A percentile compares a stretch with the other conserved stretches of the same genome.
Evolutionary conservation across 2,329 filamentous ascomycete genomes (phyloP).

Genomic region (Lasiodiplodia gonubiensis): DNA sequence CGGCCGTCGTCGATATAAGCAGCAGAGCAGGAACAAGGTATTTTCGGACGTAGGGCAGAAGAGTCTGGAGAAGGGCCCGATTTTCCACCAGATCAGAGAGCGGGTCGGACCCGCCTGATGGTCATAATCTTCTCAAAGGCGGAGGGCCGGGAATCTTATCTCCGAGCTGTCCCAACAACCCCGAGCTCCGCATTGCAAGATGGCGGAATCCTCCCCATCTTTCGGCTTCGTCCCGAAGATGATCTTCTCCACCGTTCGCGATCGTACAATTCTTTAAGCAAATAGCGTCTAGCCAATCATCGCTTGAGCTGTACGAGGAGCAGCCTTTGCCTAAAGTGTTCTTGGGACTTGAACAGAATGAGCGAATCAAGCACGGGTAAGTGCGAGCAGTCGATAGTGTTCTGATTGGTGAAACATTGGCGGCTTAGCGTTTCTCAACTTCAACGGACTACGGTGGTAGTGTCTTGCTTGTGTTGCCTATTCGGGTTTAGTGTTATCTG

Average conservation of each 20-base stretch:
- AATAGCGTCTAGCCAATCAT: not conserved
- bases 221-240: not conserved
- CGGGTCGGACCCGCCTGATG: too few species aligned
- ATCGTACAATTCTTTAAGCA: too few species aligned
- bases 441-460: too few species aligned
- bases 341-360: not conserved
- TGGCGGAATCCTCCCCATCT: not conserved
- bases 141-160: not conserved
- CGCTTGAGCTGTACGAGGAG: not conserved
- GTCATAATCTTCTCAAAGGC: too few species aligned
- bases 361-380: too few species aligned
- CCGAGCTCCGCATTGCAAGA: not conserved
- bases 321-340: not conserved
- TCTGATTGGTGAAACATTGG: too few species aligned
- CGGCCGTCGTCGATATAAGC: not conserved
- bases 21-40: not conserved
- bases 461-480: too few species aligned
- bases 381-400: too few species aligned
- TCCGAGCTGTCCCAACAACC: not conserved
- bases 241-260: not conserved
- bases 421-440: too few species aligned
- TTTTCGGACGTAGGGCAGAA: not conserved
- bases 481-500: too few species aligned
- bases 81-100: not conserved
- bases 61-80: not conserved